Evolutionary conservation across 805 yeast genomes (phyloP).

Genomic region (Metschnikowia santaceciliae): DNA sequence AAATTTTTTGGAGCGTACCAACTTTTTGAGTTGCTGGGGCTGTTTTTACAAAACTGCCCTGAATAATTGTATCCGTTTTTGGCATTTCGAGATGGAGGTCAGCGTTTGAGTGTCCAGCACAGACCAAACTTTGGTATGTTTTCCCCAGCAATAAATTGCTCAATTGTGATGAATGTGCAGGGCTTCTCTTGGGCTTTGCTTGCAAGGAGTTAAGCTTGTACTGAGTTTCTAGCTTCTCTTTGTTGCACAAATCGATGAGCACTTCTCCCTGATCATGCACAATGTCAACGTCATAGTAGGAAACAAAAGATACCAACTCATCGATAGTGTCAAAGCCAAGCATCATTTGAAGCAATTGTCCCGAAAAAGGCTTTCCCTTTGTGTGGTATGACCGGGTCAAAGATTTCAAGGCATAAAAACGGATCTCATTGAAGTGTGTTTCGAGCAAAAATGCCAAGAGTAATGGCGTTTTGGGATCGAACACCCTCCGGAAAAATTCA

Average conservation of each 20-base stretch:
- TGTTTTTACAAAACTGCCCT: not conserved
- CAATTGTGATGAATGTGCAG: slow-evolving; percentile 30
- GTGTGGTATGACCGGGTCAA: slow-evolving; percentile 65
- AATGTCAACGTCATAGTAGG: slow-evolving; percentile 56
- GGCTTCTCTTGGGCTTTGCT: slow-evolving; percentile 38
- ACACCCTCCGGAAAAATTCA: slow-evolving; percentile 56
- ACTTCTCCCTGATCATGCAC: slow-evolving; percentile 27
- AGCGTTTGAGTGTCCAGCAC: slow-evolving; percentile 30
- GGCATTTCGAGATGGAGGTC: slow-evolving; percentile 17
- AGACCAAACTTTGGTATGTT: slow-evolving; percentile 26
- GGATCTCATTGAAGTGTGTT: slow-evolving; percentile 71
- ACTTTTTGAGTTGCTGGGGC: not conserved
- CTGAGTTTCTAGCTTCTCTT: slow-evolving; percentile 36
- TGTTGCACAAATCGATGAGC: slow-evolving; percentile 38
- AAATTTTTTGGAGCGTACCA: not conserved
- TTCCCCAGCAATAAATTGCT: slow-evolving; percentile 24
- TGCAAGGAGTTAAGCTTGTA: slow-evolving; percentile 36
- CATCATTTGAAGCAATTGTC: slow-evolving; percentile 41
- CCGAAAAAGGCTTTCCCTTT: slow-evolving; percentile 62
- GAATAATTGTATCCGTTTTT: not conserved
- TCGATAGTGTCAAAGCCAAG: slow-evolving; percentile 66
- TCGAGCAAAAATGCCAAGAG: slow-evolving; percentile 73
- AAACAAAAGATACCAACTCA: slow-evolving; percentile 53
- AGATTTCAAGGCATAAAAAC: slow-evolving; percentile 68
- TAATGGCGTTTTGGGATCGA: slow-evolving; percentile 52